Base-by-base conservation (phyloP, 768 basidiomycete species). In the Ramaria sp. region DNA sequence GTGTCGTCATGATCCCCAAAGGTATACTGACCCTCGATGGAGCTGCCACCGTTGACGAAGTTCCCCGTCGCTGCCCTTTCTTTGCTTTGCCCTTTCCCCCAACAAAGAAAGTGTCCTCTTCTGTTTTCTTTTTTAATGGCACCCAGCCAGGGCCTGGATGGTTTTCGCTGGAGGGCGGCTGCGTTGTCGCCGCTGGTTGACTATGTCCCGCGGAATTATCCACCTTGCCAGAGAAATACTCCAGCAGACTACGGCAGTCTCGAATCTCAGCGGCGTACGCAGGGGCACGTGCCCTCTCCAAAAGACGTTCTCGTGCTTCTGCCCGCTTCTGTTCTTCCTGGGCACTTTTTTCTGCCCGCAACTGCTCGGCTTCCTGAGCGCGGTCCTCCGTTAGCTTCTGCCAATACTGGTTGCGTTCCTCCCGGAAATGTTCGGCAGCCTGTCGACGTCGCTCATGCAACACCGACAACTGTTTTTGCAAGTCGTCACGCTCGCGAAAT, bases 101-200 rank as follows among this genome's bases (percentile, higher is more conserved):
- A 47, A 55, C 18, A 34, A 55, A 55, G 27, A 45, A 55, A 22
- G 28, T 25, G 9, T 55, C 44, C 42, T n/a, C 42, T 44, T 45
- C 32, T 25, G 24, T 36, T 22, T 55, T 55, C 3, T 32, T 47
- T 42, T 30, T 39, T 20, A 55, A 45, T 5, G 53, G 53, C 16
- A 55, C 44, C 53, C 53, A 55, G 7, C 44, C 53, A 9, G 36
- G 9, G 15, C 39, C 51, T 20, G 51, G 51, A 30, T 52, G 51
- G 20, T 52, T 52, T 34, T 50, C 48, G 16, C 27, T 28, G 6
- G 32, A n/a, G 7, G 30, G 34, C 18, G 18, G 13, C n/a, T 52
- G 10, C 22, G 24, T 6, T 20, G 22, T n/a, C 12, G 13, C 27
- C 20, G 20, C 27, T 20, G 52, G 25, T 15, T n/a, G 15, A 9